Evolutionary conservation across 352 stramenopile genomes (phyloP), one percentile per base, ranked within the genome.

Genomic region (Phytophthora pluvialis): DNA sequence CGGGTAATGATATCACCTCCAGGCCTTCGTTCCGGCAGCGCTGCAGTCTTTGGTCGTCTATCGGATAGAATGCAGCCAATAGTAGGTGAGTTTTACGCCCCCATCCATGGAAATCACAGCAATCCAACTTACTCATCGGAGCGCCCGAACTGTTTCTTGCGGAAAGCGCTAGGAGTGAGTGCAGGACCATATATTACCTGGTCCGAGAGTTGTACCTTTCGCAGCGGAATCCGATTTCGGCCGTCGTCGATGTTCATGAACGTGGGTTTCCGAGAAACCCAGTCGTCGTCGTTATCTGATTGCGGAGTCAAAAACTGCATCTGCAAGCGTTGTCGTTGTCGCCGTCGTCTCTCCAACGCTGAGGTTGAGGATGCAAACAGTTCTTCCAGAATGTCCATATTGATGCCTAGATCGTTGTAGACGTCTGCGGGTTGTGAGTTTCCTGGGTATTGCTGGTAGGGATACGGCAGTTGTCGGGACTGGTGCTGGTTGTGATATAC

Each of bases 161-260:
- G 54, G 40, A 75, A 57, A 5, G 77, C 63, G 31, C 77, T 70
- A 4, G 76, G 79, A 43, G 81, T 88, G 68, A 91, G 87, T 26
- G 76, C 75, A 3, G 82, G 82, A 0, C 80, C 82, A 56, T 91
- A 91, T 4, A 91, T 72, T 18, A 91, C 76, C 25, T 86, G 78
- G 39, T 91, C 78, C 0, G 80, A 89, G 3, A 89, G 66, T 25
- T 71, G 64, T 0, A 72, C 57, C 16, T 80, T 68, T 18, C 82
- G 73, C 32, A 91, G 70, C 10, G 80, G 82, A 45, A 91, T 88
- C 25, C 77, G 81, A 35, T 90, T 90, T 39, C 73, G 68, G 2
- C 73, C 58, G 38, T 91, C 83, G n/a, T 85, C 73, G 13, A 86
- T 62, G 47, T 86, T 86, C 36, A 84, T 53, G 44, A 84, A 86